Evolutionary conservation across 148 eudicot genomes (phyloP).

Genomic region (Dysphania ambrosioides): DNA sequence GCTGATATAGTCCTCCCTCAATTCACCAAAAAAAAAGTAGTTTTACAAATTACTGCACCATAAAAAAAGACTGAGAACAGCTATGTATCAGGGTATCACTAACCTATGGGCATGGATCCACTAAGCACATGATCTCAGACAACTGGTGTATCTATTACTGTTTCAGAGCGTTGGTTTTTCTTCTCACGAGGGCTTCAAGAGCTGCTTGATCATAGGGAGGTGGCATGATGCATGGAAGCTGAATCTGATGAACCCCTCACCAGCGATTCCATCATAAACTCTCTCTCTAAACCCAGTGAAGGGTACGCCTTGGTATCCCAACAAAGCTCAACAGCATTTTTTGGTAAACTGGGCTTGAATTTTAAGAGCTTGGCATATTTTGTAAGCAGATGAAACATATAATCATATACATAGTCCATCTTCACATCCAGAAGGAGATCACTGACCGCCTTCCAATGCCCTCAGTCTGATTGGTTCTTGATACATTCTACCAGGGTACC

Average conservation of each 20-base stretch:
- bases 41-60: no score
- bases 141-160: constrained; percentile 31
- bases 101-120: no score
- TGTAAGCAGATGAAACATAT: constrained; percentile 72
- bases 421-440: constrained; percentile 53
- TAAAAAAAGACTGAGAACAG: no score
- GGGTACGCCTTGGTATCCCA: constrained; percentile 63
- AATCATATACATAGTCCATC: constrained; percentile 77
- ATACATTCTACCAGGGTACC: constrained; percentile 62
- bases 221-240: constrained; percentile 64
- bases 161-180: constrained; percentile 32
- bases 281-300: constrained; percentile 42
- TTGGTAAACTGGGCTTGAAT: constrained; percentile 57
- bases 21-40: no score
- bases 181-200: constrained; percentile 27
- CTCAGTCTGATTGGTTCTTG: constrained; percentile 45
- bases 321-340: constrained; percentile 58
- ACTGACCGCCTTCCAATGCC: constrained; percentile 54
- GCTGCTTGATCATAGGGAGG: constrained; percentile 43
- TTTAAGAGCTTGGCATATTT: constrained; percentile 66
- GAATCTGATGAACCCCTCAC: constrained; percentile 44
- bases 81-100: no score
- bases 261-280: constrained; percentile 59
- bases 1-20: no score
- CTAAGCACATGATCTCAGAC: no score